Base-by-base conservation (phyloP, 177 flowering plant genomes). In the Tripterygium wilfordii region DNA sequence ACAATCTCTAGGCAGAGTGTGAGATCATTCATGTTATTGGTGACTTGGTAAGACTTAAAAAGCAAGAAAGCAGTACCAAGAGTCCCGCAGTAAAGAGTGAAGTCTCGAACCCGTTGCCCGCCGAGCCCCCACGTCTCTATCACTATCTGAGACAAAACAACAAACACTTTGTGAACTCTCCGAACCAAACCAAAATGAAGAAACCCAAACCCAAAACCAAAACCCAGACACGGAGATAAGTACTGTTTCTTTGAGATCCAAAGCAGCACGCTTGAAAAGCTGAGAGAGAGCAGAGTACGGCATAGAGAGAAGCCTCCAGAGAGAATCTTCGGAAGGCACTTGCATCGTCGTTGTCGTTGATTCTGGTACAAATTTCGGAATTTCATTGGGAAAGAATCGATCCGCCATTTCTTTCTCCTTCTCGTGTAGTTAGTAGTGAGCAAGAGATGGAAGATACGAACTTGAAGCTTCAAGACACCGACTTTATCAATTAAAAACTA, bases 211-310 rank as follows among this genome's bases (percentile, higher is more conserved):
- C 22, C 14, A 3, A 14, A 20, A 14, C n/a, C n/a, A n/a, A n/a
- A n/a, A n/a, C n/a, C n/a, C n/a, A 42, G 15, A 3, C 21, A 33
- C 2, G 14, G 5, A 2, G 19, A 40, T 16, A 36, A 30, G 40
- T 72, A 72, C 85, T 3, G 70, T 62, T 46, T 85, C 79, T 63
- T 83, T 85, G 50, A 88, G 64, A 57, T 76, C 74, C 23, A 81
- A 35, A 62, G 83, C 91, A 4, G 69, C 51, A 43, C 48, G 60
- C 36, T 68, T 63, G 56, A 88, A 53, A 13, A 12, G 62, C 41
- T 78, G 66, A 13, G 83, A 60, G 49, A 77, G 52, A 20, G 61
- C 28, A 9, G 42, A 31, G 67, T 73, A 69, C 2, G 88, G 96
- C 41, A 75, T 71, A 35, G 70, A 45, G 38, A 82, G 67, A 36